These are phyloP conservation scores for Mycena amicta DNA, from an alignment of 768 basidiomycete genomes.

Conservation along the genomic window DNA sequence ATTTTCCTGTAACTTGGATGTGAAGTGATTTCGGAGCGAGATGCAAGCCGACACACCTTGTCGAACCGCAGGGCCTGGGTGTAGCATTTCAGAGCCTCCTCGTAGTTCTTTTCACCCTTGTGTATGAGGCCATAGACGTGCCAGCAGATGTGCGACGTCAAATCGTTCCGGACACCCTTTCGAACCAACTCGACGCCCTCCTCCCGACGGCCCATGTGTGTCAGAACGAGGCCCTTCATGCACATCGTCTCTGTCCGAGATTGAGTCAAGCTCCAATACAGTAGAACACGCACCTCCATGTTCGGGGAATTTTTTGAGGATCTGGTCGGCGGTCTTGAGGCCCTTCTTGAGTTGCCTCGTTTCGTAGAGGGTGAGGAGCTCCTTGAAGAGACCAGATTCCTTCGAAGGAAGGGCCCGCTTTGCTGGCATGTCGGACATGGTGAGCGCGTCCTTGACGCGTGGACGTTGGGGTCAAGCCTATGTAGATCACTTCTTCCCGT, in stretches of 20 bases:
- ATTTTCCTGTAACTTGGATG: slow-evolving; percentile 67
- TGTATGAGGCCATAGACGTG: slow-evolving; percentile 96
- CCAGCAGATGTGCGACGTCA: slow-evolving; percentile 94
- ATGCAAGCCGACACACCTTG: slow-evolving; percentile 55
- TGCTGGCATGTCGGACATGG: slow-evolving; percentile 28
- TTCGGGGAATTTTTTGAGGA: slow-evolving; percentile 93
- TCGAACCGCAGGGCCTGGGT: slow-evolving; percentile 87
- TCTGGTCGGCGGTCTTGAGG: slow-evolving; percentile 87
- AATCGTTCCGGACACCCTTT: slow-evolving; percentile 79
- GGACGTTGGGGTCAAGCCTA: not conserved
- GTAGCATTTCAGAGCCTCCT: slow-evolving; percentile 92
- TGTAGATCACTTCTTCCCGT: not conserved
- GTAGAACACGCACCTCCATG: slow-evolving; percentile 76
- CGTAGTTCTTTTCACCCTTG: slow-evolving; percentile 92
- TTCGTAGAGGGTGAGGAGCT: slow-evolving; percentile 87
- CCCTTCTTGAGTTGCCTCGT: slow-evolving; percentile 86
- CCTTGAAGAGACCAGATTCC: slow-evolving; percentile 84
- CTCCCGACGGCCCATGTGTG: slow-evolving; percentile 77
- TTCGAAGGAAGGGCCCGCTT: slow-evolving; percentile 76
- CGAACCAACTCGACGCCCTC: slow-evolving; percentile 84
- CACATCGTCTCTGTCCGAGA: slow-evolving; percentile 80
- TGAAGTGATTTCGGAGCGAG: not conserved
- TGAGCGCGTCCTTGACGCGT: not conserved
- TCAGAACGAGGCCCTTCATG: slow-evolving; percentile 91
- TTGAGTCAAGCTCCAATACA: no score